Percentiles rank a stretch among this genome's conserved stretches.
Evolutionary conservation across 768 basidiomycete species (phyloP).

Genomic region (Leccinum boreale): DNA sequence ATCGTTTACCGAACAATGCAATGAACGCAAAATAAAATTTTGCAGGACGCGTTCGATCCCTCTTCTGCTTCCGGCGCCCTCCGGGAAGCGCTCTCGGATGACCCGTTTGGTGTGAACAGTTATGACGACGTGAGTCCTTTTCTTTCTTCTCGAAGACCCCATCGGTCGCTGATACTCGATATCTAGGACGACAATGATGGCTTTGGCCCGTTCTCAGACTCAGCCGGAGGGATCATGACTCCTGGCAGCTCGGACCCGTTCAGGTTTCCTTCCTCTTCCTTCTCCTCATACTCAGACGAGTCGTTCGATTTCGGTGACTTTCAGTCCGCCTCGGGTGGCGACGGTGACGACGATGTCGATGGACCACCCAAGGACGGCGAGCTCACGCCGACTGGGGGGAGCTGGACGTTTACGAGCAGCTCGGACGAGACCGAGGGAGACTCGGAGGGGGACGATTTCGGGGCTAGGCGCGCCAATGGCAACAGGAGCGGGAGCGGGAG

Average conservation of each 20-base stretch:
- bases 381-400: slow-evolving; percentile 62
- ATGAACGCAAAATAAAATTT: neutral
- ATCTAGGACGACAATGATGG: slow-evolving; percentile 48
- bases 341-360: neutral
- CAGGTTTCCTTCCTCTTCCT: slow-evolving; percentile 40
- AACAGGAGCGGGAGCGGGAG: neutral
- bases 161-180: neutral
- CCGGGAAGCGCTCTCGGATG: slow-evolving; percentile 38
- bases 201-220: slow-evolving; percentile 82
- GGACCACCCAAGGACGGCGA: slow-evolving; percentile 35
- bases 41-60: slow-evolving; percentile 54
- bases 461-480: slow-evolving; percentile 1
- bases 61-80: slow-evolving; percentile 25
- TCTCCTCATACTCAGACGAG: slow-evolving; percentile 57
- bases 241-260: slow-evolving; percentile 51
- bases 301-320: slow-evolving; percentile 83
- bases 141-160: neutral
- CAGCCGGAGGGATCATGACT: slow-evolving; percentile 38
- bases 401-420: slow-evolving; percentile 64
- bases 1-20: neutral
- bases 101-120: slow-evolving; percentile 46
- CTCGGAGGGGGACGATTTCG: slow-evolving; percentile 33
- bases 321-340: slow-evolving; percentile 39
- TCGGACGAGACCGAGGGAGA: slow-evolving; percentile 27
- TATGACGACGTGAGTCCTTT: slow-evolving; percentile 47